phyloP scores from a whole-genome alignment of 169 alveolate species.

The Fabrea salina region DNA sequence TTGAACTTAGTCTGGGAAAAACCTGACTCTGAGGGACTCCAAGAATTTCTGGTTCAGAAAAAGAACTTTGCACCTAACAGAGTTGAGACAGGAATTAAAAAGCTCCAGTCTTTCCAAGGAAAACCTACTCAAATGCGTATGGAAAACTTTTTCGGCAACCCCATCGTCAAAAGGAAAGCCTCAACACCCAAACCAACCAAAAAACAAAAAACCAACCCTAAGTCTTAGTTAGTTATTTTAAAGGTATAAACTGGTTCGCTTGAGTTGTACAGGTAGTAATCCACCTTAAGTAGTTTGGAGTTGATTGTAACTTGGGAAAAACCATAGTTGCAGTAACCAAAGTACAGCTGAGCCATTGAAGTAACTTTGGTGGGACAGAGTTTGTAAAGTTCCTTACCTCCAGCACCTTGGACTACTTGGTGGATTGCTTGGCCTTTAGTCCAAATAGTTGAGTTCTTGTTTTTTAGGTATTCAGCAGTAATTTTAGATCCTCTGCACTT shows the following conservation, averaged over 20 bases:
- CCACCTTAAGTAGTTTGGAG: background rate
- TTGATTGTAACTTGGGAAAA: background rate
- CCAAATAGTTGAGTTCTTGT: background rate
- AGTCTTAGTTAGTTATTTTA: background rate
- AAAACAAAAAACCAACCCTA: background rate
- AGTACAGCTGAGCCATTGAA: background rate
- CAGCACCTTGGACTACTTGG: conserved; percentile 8
- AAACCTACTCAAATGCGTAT: conserved; percentile 61
- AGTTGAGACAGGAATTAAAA: conserved; percentile 64
- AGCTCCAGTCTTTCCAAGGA: conserved; percentile 52
- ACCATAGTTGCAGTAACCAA: background rate
- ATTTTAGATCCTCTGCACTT: background rate
- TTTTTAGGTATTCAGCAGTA: background rate
- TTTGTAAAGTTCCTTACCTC: background rate
- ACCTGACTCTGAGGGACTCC: conserved; percentile 60
- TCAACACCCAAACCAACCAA: background rate
- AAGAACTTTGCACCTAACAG: conserved; percentile 63
- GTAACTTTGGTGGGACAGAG: background rate
- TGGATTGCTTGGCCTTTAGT: conserved; percentile 7
- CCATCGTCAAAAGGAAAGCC: conserved; percentile 16
- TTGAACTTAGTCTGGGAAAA: conserved; percentile 38
- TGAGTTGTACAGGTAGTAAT: background rate
- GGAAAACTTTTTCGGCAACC: conserved; percentile 59
- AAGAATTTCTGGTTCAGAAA: conserved; percentile 47
- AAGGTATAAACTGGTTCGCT: background rate